These are phyloP conservation scores for Verticillium nonalfalfae DNA, from an alignment of 2,329 filamentous ascomycete genomes.

Conservation along the genomic window DNA sequence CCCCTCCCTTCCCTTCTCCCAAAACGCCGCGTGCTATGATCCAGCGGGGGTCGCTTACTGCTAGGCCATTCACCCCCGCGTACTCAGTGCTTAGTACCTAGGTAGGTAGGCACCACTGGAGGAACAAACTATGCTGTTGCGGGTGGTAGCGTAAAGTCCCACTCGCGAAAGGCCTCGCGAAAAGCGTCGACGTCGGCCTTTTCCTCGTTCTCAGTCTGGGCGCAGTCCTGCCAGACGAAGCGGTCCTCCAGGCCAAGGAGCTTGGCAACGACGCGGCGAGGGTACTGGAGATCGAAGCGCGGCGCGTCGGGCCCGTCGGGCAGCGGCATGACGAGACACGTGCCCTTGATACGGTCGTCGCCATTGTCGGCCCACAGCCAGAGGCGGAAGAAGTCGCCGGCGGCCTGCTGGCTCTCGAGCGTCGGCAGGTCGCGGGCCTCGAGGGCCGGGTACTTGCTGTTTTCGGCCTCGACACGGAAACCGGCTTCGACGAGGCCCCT, in stretches of 20 bases:
- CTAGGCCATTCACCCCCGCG: too few relatives aligned
- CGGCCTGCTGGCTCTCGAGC: slow-evolving; percentile 16
- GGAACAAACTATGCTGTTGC: background rate
- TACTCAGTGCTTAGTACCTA: too few relatives aligned
- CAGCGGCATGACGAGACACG: slow-evolving; percentile 68
- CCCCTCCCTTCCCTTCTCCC: background rate
- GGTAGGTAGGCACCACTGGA: too few relatives aligned
- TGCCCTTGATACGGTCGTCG: slow-evolving; percentile 52
- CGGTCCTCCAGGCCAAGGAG: slow-evolving; percentile 73
- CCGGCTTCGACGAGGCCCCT: slow-evolving; percentile 78
- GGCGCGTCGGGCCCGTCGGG: slow-evolving; percentile 39
- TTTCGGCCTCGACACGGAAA: slow-evolving; percentile 84
- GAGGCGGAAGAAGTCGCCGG: slow-evolving; percentile 69
- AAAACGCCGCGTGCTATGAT: slow-evolving; percentile 4
- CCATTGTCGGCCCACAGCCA: slow-evolving; percentile 67
- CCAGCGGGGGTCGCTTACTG: too few relatives aligned
- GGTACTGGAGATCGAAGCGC: slow-evolving; percentile 87
- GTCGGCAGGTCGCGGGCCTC: slow-evolving; percentile 40
- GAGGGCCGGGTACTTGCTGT: slow-evolving; percentile 51
- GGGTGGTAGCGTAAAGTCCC: slow-evolving; percentile 65
- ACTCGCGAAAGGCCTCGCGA: slow-evolving; percentile 74
- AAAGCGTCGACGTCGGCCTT: slow-evolving; percentile 71
- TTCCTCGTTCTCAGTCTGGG: slow-evolving; percentile 73
- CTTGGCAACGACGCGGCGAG: slow-evolving; percentile 80
- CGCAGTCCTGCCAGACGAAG: slow-evolving; percentile 79